phyloP scores from a whole-genome alignment of 495 filamentous ascomycete genomes.

The Talaromyces thailandensis region DNA sequence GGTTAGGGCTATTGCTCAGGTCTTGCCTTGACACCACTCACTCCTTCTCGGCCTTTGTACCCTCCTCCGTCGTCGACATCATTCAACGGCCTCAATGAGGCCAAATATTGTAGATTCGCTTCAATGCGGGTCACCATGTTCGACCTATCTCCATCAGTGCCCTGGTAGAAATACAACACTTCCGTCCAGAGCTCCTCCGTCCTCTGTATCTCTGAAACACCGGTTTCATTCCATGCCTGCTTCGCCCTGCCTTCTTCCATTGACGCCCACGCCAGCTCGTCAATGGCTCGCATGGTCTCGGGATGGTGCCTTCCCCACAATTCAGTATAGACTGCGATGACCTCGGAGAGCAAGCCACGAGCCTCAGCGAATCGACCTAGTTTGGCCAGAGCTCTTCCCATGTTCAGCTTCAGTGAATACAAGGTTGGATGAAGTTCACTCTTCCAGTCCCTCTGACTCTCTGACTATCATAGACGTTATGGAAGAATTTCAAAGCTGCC shows the following conservation, averaged over 20 bases:
- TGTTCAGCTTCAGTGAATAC: conserved; percentile 1
- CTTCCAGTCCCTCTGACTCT: not conserved
- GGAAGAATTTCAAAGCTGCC: not conserved
- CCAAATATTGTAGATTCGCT: not conserved
- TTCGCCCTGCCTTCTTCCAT: conserved; percentile 1
- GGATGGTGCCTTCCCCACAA: not conserved
- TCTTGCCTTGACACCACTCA: too few species aligned
- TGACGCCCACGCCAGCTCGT: not conserved
- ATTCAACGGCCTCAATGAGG: not conserved
- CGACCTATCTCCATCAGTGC: conserved; percentile 1
- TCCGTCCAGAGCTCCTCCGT: conserved; percentile 5
- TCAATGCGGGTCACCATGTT: conserved; percentile 1
- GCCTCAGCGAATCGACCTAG: not conserved
- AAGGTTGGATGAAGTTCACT: not conserved
- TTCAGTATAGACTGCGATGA: conserved; percentile 1
- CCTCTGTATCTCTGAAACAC: conserved; percentile 4
- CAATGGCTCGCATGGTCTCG: conserved; percentile 3
- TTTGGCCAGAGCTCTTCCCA: conserved; percentile 1
- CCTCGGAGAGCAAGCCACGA: not conserved
- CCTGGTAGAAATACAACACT: not conserved
- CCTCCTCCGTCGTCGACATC: not conserved
- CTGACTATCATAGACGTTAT: not conserved
- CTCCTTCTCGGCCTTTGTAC: too few species aligned
- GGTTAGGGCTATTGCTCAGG: too few species aligned
- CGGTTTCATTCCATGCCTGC: not conserved